These are phyloP conservation scores for Ilyonectria robusta DNA, from an alignment of 2,329 filamentous ascomycete genomes.

Conservation along the genomic window DNA sequence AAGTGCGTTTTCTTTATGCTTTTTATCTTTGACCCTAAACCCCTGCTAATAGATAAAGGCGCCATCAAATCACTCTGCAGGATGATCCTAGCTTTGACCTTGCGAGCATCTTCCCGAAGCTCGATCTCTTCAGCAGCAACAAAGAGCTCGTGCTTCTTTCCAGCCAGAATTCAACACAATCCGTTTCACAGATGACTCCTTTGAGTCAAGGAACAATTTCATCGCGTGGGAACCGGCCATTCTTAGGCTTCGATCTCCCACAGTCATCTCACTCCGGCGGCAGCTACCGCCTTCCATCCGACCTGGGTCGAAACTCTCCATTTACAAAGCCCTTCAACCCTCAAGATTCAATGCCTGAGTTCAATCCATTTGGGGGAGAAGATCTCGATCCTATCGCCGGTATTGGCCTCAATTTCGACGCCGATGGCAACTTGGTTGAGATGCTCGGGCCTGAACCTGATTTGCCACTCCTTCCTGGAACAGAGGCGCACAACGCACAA, in stretches of 20 bases:
- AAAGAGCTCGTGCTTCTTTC: constrained; percentile 51
- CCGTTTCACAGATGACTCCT: constrained; percentile 63
- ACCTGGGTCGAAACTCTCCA: constrained; percentile 53
- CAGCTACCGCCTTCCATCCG: constrained; percentile 52
- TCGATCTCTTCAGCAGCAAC: constrained; percentile 55
- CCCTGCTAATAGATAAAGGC: constrained; percentile 62
- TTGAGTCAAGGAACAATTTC: constrained; percentile 51
- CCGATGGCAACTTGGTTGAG: constrained; percentile 64
- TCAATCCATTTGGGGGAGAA: constrained; percentile 56
- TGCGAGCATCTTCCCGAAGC: constrained; percentile 48
- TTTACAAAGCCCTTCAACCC: constrained; percentile 41
- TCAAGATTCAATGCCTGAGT: constrained; percentile 40
- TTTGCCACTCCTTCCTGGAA: constrained; percentile 57
- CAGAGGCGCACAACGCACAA: constrained; percentile 29
- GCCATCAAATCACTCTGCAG: constrained; percentile 80
- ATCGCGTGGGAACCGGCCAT: constrained; percentile 45
- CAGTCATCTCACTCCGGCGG: constrained; percentile 53
- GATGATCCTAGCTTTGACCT: constrained; percentile 84
- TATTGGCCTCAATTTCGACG: constrained; percentile 66
- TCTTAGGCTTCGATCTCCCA: constrained; percentile 51
- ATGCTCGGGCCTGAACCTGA: constrained; percentile 56
- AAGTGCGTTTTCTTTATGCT: constrained; percentile 69
- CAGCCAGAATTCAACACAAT: constrained; percentile 56
- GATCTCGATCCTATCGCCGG: constrained; percentile 56
- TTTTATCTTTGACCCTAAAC: constrained; percentile 48